Percentiles rank a stretch among this genome's conserved stretches.
Evolutionary conservation across 306 rosid genomes (phyloP).

Genomic region (Alnus glutinosa): DNA sequence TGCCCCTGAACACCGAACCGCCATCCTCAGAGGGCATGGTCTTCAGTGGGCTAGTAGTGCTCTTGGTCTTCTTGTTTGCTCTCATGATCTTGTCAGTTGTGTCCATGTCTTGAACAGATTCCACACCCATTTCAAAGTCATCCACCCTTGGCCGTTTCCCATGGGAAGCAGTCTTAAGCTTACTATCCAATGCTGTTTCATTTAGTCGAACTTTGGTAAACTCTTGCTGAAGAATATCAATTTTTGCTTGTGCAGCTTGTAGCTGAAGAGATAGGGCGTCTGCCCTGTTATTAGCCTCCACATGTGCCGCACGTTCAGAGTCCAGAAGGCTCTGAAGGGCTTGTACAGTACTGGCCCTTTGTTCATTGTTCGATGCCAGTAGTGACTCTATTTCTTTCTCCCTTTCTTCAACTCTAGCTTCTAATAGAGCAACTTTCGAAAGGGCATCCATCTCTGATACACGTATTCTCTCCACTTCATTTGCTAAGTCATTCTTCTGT

Average conservation of each 20-base stretch:
- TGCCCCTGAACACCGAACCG: conserved; percentile 73
- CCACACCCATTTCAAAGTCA: conserved; percentile 58
- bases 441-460: conserved; percentile 67
- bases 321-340: conserved; percentile 83
- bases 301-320: conserved; percentile 87
- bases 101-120: conserved; percentile 75
- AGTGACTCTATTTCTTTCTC: conserved; percentile 79
- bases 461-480: conserved; percentile 52
- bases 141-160: conserved; percentile 78
- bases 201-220: conserved; percentile 74
- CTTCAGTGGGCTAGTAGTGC: conserved; percentile 52
- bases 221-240: conserved; percentile 84
- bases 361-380: conserved; percentile 68
- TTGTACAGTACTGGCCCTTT: conserved; percentile 68
- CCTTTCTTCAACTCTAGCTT: conserved; percentile 75
- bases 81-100: conserved; percentile 53
- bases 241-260: conserved; percentile 86
- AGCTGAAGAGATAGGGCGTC: conserved; percentile 84
- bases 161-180: conserved; percentile 65
- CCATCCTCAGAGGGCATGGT: conserved; percentile 76
- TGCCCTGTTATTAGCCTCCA: conserved; percentile 86
- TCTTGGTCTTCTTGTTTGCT: conserved; percentile 65
- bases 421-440: conserved; percentile 52
- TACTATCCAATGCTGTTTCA: conserved; percentile 77
- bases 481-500: conserved; percentile 50